These are phyloP conservation scores for Parastagonospora nodorum DNA, from an alignment of 2,329 filamentous ascomycete genomes.

Conservation along the genomic window DNA sequence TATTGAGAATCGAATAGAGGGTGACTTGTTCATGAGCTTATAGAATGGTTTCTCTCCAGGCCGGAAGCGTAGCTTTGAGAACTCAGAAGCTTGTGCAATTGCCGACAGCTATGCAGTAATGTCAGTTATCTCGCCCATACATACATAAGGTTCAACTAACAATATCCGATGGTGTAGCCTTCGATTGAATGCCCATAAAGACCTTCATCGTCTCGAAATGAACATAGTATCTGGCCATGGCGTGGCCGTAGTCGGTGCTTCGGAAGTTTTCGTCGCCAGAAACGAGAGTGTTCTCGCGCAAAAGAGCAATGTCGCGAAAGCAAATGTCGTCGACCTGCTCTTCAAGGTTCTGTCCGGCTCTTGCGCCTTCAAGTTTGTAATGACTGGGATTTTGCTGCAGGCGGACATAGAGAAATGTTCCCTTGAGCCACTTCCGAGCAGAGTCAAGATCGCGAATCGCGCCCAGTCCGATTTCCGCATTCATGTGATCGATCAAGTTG, in stretches of 20 bases:
- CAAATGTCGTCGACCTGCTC: conserved; percentile 73
- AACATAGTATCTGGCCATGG: conserved; percentile 84
- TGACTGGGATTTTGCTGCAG: conserved; percentile 71
- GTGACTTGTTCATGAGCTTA: conserved; percentile 72
- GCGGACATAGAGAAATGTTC: conserved; percentile 79
- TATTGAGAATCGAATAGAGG: conserved; percentile 71
- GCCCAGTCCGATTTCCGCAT: conserved; percentile 79
- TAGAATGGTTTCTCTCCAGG: conserved; percentile 71
- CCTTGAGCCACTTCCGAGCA: conserved; percentile 74
- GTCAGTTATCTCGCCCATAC: conserved; percentile 4
- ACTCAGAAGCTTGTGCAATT: conserved; percentile 72
- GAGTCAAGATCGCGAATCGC: conserved; percentile 69
- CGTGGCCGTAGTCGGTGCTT: conserved; percentile 74
- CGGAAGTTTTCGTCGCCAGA: conserved; percentile 55
- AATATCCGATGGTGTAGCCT: conserved; percentile 68
- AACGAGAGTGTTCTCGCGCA: conserved; percentile 66
- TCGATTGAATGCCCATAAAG: conserved; percentile 66
- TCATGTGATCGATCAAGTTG: conserved; percentile 81
- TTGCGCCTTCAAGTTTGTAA: conserved; percentile 67
- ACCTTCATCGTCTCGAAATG: conserved; percentile 79
- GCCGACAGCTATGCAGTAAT: conserved; percentile 61
- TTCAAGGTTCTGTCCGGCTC: conserved; percentile 59
- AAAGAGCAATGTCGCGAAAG: conserved; percentile 67
- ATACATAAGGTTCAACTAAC: conserved; percentile 53
- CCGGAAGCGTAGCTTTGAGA: conserved; percentile 73